Evolutionary conservation across 345 rosid genomes (phyloP).

Genomic region (Eucalyptus viminalis): DNA sequence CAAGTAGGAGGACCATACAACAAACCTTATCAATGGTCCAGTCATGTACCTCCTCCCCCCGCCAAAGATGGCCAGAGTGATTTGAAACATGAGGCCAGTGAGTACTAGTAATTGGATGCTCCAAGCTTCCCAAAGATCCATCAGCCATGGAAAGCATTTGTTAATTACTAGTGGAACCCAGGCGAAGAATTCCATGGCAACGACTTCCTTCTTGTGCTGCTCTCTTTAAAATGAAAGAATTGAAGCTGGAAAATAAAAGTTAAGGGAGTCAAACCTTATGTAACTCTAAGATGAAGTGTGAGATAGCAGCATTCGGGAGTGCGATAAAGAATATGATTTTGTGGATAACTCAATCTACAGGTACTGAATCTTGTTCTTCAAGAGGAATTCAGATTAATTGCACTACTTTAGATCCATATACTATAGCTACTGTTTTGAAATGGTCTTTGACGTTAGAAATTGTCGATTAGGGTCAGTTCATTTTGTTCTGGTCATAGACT

Average conservation of each 20-base stretch:
- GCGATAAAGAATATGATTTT: background rate
- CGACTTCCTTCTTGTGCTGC: background rate
- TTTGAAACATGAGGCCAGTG: background rate
- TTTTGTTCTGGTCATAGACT: background rate
- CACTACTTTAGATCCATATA: background rate
- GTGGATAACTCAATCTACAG: background rate
- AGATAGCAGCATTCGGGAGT: background rate
- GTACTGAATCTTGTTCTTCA: background rate
- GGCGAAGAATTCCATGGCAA: background rate
- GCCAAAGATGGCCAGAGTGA: background rate
- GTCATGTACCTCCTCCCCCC: background rate
- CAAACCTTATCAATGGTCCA: background rate
- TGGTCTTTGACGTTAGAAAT: background rate
- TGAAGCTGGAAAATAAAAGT: background rate
- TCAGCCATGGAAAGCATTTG: background rate
- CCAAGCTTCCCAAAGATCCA: slow-evolving; percentile 3
- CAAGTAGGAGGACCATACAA: slow-evolving; percentile 8
- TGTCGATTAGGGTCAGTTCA: background rate
- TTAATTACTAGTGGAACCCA: background rate
- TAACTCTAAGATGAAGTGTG: background rate
- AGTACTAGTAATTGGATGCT: background rate
- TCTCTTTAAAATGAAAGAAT: background rate
- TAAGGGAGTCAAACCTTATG: background rate
- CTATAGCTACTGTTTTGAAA: background rate
- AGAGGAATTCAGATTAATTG: background rate